Base-by-base conservation (phyloP, 2,329 filamentous ascomycete genomes). In the Xylaria multiplex region DNA sequence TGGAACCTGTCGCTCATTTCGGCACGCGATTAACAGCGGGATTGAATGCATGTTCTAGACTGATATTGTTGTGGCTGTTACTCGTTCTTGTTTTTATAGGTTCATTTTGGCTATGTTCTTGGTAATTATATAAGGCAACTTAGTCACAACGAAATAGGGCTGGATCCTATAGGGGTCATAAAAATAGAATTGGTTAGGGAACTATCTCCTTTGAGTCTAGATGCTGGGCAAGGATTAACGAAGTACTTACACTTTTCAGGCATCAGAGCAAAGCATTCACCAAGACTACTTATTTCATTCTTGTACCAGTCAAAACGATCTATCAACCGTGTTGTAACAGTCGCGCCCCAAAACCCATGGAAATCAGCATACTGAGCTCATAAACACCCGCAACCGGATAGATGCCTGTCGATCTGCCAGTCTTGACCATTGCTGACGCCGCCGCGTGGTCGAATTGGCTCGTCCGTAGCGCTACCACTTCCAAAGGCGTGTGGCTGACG, bases 401-500 rank as follows among this genome's bases (percentile, higher is more conserved):
- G n/a, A 74, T 74, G 72, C 66, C 73, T 27, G 37, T 54, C 35
- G 68, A 72, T 8, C 56, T 75, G 6, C 68, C 72, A 11, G 49
- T 67, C 19, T 71, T 76, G 43, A 74, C 70, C 37, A 60, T 74
- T 37, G 49, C 66, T 24, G 66, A 71, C 61, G 68, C 67, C 8
- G 52, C 69, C 1, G 67, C 70, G n/a, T 76, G 74, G 75, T 62
- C 71, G 0, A 64, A 42, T 59, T 76, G 74, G 74, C 68, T 76
- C 27, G 60, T 59, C 53, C 68, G 66, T 54, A 71, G 63, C 62
- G 69, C 70, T 30, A 45, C 62, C 14, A 67, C 63, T 8, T 74
- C 73, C 13, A 66, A 59, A 24, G 74, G 74, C 30, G 72, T 76
- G 8, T 74, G 74, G 74, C 63, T 76, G 19, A 76, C 72, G 11